Conservation (phyloP, 2,329 filamentous ascomycete species). For the Talaromyces atroroseus region DNA sequence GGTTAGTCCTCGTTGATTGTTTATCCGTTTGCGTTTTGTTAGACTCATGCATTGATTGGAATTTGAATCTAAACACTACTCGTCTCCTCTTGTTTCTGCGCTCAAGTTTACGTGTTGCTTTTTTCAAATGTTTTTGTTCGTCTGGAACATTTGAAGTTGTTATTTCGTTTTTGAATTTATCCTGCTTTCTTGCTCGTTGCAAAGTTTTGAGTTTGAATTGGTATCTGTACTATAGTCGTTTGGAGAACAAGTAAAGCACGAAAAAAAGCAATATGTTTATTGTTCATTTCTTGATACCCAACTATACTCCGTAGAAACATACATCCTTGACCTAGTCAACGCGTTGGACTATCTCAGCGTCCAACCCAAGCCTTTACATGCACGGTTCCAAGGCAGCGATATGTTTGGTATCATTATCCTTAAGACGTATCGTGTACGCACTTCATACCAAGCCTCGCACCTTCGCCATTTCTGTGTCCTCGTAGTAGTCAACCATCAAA, state of each 20-base stretch:
- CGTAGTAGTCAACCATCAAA: background rate
- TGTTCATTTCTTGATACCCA: background rate
- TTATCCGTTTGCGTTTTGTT: background rate
- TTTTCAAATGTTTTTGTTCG: background rate
- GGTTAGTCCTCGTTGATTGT: background rate
- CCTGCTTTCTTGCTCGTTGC: conserved; percentile 2
- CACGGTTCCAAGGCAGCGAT: too few species aligned
- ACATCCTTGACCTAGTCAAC: too few species aligned
- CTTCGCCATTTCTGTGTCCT: background rate
- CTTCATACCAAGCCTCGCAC: background rate
- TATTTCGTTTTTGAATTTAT: background rate
- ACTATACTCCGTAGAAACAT: too few species aligned
- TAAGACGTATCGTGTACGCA: background rate
- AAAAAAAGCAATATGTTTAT: background rate
- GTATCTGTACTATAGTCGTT: conserved; percentile 30
- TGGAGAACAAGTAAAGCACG: conserved; percentile 33
- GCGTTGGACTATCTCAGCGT: too few species aligned
- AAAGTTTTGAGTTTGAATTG: conserved; percentile 4
- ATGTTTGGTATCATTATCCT: too few species aligned
- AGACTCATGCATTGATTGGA: conserved; percentile 11
- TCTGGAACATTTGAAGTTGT: background rate
- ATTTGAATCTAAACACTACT: conserved; percentile 4
- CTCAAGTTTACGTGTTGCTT: background rate
- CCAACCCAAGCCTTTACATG: too few species aligned
- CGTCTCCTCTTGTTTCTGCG: conserved; percentile 9